Conservation (phyloP, 306 rosid species). For the Prunus salicina region DNA sequence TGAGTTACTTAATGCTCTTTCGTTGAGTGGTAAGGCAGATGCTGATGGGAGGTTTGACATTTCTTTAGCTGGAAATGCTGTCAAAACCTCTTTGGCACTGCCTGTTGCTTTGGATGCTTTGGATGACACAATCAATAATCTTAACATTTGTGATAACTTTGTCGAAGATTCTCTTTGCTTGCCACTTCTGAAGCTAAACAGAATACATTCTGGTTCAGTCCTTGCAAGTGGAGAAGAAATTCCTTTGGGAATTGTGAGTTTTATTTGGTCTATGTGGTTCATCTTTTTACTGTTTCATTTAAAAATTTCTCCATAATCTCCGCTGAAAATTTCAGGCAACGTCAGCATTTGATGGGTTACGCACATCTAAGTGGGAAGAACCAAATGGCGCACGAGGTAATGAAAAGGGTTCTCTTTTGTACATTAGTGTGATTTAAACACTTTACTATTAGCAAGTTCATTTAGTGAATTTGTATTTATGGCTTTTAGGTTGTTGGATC, state of each 20-base stretch:
- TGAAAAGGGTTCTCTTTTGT: neutral
- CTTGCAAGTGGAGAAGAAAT: conserved; percentile 87
- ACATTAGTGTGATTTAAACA: neutral
- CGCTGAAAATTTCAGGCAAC: conserved; percentile 58
- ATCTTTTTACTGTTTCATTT: conserved; percentile 17
- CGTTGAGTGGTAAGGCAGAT: conserved; percentile 46
- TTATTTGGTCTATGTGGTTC: conserved; percentile 17
- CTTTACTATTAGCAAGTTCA: neutral
- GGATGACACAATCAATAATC: conserved; percentile 50
- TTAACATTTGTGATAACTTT: conserved; percentile 50
- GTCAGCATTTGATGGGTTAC: conserved; percentile 83
- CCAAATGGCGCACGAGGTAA: conserved; percentile 91
- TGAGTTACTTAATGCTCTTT: conserved; percentile 56
- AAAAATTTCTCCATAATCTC: conserved; percentile 16
- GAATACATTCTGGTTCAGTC: conserved; percentile 88
- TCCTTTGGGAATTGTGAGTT: conserved; percentile 92
- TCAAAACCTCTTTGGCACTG: conserved; percentile 67
- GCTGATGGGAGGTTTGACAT: conserved; percentile 60
- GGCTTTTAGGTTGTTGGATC: conserved; percentile 73
- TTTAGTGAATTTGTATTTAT: neutral
- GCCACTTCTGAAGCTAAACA: conserved; percentile 70
- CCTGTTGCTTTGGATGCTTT: conserved; percentile 74
- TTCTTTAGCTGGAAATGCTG: conserved; percentile 63
- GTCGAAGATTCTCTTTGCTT: conserved; percentile 46
- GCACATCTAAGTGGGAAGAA: conserved; percentile 84